These are phyloP conservation scores for Chlamydomonas sp. DNA, from an alignment of 139 green algal species.

Conservation along the genomic window DNA sequence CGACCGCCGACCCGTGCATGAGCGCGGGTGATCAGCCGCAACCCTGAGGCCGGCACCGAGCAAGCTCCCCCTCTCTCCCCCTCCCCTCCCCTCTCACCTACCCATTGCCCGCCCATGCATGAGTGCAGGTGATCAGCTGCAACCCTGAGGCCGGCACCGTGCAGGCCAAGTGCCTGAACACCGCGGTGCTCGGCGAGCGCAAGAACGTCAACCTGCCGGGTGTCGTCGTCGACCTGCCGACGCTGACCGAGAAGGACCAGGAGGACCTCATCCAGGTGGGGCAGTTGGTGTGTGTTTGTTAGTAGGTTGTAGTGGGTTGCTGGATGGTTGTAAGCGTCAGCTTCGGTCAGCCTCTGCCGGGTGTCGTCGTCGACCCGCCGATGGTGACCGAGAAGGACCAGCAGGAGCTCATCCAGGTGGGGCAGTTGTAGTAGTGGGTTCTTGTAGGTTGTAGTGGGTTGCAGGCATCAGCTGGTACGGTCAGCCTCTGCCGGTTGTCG, in stretches of 20 bases:
- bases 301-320: neutral
- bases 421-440: too few relatives aligned
- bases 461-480: too few relatives aligned
- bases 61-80: too few relatives aligned
- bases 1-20: too few relatives aligned
- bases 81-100: too few relatives aligned
- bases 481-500: constrained; percentile 90
- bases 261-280: constrained; percentile 79
- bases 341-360: too few relatives aligned
- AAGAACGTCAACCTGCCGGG: constrained; percentile 98
- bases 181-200: constrained; percentile 88
- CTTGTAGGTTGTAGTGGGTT: neutral
- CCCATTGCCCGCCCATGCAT: too few relatives aligned
- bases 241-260: constrained; percentile 92
- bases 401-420: constrained; percentile 76
- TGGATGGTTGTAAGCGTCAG: too few relatives aligned
- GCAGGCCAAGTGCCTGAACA: constrained; percentile 74
- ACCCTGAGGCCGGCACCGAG: too few relatives aligned
- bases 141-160: constrained; percentile 73
- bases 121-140: constrained; percentile 61
- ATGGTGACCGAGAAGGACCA: constrained; percentile 95
- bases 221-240: constrained; percentile 94
- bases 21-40: too few relatives aligned
- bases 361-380: constrained; percentile 93
- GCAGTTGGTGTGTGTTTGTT: constrained; percentile 14